These are phyloP conservation scores for Paxillus rubicundulus DNA, from an alignment of 768 basidiomycete genomes.

Conservation along the genomic window DNA sequence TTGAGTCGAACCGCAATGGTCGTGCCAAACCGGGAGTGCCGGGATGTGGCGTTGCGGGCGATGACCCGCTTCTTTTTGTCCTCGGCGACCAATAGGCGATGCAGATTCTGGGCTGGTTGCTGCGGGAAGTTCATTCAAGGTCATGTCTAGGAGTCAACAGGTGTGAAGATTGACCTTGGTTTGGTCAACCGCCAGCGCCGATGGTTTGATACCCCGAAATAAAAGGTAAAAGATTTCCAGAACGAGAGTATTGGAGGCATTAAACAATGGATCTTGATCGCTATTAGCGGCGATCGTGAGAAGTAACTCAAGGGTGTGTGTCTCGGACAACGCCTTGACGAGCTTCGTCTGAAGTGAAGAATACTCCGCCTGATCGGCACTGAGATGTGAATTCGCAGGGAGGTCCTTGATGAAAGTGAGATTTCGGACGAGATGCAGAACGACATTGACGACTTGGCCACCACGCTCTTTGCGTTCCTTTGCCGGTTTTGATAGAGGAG, in stretches of 20 bases:
- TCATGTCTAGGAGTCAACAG: slow-evolving; percentile 1
- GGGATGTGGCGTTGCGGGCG: slow-evolving; percentile 58
- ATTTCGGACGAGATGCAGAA: slow-evolving; percentile 89
- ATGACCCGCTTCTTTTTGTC: slow-evolving; percentile 57
- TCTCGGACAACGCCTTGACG: slow-evolving; percentile 65
- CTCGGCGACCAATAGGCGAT: slow-evolving; percentile 76
- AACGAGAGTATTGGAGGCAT: slow-evolving; percentile 82
- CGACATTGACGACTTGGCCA: slow-evolving; percentile 80
- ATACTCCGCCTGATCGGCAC: slow-evolving; percentile 76
- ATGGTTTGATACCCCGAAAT: slow-evolving; percentile 75
- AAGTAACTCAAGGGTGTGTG: slow-evolving; percentile 73
- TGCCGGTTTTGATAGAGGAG: slow-evolving; percentile 66
- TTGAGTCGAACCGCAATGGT: slow-evolving; percentile 82
- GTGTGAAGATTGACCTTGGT: slow-evolving; percentile 46
- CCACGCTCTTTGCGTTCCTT: slow-evolving; percentile 79
- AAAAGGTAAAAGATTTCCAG: slow-evolving; percentile 93
- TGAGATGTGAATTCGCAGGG: slow-evolving; percentile 64
- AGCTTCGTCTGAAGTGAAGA: slow-evolving; percentile 77
- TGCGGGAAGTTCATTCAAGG: slow-evolving; percentile 29
- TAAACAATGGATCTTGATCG: slow-evolving; percentile 73
- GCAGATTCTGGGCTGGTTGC: slow-evolving; percentile 69
- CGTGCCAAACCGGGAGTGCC: slow-evolving; percentile 96
- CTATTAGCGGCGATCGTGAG: slow-evolving; percentile 84
- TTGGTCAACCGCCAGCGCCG: slow-evolving; percentile 56
- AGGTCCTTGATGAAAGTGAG: slow-evolving; percentile 92